A percentile compares a stretch with the other conserved stretches of the same genome.
phyloP scores from a whole-genome alignment of 208 protist species.

The Trypanosoma congolense region DNA sequence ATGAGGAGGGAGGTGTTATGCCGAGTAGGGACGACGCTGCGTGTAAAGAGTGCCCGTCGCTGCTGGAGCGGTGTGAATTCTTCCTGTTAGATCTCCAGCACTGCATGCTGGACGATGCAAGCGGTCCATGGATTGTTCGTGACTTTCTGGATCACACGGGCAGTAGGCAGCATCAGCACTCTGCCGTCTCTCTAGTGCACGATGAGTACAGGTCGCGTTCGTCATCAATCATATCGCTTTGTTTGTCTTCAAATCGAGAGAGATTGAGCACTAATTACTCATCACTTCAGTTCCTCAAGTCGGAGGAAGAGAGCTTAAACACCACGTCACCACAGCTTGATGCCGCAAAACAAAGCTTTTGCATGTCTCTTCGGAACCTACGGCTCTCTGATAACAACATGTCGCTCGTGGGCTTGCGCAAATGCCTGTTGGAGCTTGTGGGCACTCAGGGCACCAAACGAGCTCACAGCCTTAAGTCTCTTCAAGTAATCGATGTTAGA shows the following conservation, averaged over 20 bases:
- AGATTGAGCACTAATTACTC: conserved; percentile 1
- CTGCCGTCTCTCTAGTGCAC: conserved; percentile 15
- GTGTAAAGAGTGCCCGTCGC: not conserved
- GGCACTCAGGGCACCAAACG: not conserved
- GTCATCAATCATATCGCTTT: not conserved
- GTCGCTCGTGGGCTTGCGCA: conserved; percentile 29
- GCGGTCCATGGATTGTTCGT: conserved; percentile 29
- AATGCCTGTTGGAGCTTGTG: conserved; percentile 29
- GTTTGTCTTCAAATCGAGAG: not conserved
- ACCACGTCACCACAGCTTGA: not conserved
- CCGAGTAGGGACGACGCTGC: not conserved
- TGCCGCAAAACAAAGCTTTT: conserved; percentile 19
- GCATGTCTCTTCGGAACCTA: conserved; percentile 36
- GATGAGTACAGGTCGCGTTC: not conserved
- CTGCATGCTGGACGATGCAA: conserved; percentile 26
- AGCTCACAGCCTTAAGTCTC: not conserved
- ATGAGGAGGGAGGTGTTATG: conserved; percentile 1
- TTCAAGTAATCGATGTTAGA: conserved; percentile 19
- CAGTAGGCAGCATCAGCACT: conserved; percentile 20
- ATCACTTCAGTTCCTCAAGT: conserved; percentile 3
- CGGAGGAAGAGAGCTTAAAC: not conserved
- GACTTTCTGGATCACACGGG: conserved; percentile 31
- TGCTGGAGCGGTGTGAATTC: conserved; percentile 9
- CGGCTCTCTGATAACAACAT: conserved; percentile 42
- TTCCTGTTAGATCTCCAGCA: conserved; percentile 39